A percentile compares a stretch with the other conserved stretches of the same genome.
phyloP scores from a whole-genome alignment of 1,284 basidiomycete species.

The Trichosporon sp. region DNA sequence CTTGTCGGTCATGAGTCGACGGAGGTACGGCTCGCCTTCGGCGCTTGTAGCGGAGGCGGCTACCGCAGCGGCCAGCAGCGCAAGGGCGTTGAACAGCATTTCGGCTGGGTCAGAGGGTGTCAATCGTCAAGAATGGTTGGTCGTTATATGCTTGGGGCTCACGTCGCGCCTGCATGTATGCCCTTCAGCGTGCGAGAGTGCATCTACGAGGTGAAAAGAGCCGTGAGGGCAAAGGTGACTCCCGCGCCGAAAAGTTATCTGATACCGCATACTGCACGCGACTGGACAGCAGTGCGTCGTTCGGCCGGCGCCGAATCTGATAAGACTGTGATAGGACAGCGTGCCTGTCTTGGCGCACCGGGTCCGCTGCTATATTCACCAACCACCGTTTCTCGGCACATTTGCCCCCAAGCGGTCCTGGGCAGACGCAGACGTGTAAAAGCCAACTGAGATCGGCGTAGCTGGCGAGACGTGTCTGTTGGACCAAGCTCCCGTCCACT shows the following conservation, averaged over 20 bases:
- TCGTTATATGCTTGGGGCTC: too few relatives aligned
- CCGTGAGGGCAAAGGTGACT: background rate
- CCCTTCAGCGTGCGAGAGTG: too few relatives aligned
- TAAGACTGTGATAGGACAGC: background rate
- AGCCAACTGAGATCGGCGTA: too few relatives aligned
- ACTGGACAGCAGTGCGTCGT: background rate
- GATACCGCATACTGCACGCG: background rate
- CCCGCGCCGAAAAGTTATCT: background rate
- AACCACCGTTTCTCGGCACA: background rate
- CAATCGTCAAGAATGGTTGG: too few relatives aligned
- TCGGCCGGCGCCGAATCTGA: background rate
- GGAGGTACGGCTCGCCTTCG: conserved; percentile 8
- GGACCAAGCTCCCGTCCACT: too few relatives aligned
- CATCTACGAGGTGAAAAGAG: background rate
- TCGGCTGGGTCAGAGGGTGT: background rate
- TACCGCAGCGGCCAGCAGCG: background rate
- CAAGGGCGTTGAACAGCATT: background rate
- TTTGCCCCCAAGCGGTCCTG: background rate
- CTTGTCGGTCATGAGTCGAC: conserved; percentile 14
- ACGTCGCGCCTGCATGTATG: too few relatives aligned
- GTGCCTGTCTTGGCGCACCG: background rate
- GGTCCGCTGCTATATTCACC: background rate
- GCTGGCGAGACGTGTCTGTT: too few relatives aligned
- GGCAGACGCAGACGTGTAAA: background rate
- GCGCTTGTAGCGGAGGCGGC: background rate